Evolutionary conservation across 73 alveolate species (phyloP), one percentile per base, ranked within the genome.

Genomic region (Paramecium primaurelia): DNA sequence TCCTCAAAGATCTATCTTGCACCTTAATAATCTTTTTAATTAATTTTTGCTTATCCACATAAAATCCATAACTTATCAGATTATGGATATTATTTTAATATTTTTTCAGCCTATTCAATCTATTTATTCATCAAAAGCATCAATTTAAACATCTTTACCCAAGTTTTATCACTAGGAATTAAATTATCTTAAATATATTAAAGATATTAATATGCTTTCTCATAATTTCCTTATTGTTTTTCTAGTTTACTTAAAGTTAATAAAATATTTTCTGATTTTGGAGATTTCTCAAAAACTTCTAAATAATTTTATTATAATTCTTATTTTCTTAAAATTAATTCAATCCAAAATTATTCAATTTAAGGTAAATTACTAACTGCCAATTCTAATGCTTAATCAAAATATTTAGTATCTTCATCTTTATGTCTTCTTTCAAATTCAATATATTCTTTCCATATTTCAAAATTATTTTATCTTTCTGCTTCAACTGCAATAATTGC

Each of bases 1-100:
- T 95, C 77, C 49, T 96, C 97, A 87, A 90, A 96, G 2, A 86
- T 84, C 64, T 93, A 51, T 32, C 97, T 51, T 6, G 97, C 94
- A 60, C 92, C 86, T 2, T 93, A 95, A 59, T 30, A 60, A 8
- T 86, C 71, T 6, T 75, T 92, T 49, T 47, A 83, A 20, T 86
- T 93, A n/a, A 47, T 85, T 36, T 71, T 32, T 1, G 93, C 51
- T 58, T 91, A 60, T 16, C 96, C 97, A 42, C 73, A 83, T 51
- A 96, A 75, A 20, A 93, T 49, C 95, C 95, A 96, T 9, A 86
- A 75, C 59, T 95, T 96, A 47, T 86, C 92, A 34, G 91, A 91
- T 58, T 38, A 86, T 14, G 96, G 95, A 69, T 91, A 89, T 44
- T 80, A 37, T 34, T 45, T 60, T 38, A 96, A 58, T 1, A 93